These are phyloP conservation scores for Jacaranda mimosifolia DNA, from an alignment of 257 asterid species.

Conservation along the genomic window DNA sequence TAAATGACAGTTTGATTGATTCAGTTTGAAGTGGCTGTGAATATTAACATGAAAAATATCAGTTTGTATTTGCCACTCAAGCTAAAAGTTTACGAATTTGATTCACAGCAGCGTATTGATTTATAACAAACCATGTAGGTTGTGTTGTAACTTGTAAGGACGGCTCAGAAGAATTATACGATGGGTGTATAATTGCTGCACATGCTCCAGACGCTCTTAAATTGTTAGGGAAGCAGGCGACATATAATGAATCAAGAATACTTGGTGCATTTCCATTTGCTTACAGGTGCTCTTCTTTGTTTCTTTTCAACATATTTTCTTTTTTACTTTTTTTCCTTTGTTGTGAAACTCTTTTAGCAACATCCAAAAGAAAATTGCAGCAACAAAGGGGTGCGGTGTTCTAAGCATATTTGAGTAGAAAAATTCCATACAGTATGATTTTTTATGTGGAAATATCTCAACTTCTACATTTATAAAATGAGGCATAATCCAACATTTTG, in stretches of 20 bases:
- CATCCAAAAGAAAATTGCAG: background rate
- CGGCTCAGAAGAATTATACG: constrained; percentile 54
- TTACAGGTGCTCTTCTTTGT: constrained; percentile 49
- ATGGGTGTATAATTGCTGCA: constrained; percentile 68
- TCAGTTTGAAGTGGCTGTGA: background rate
- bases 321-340: background rate
- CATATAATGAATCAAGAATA: constrained; percentile 61
- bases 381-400: background rate
- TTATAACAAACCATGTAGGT: constrained; percentile 41
- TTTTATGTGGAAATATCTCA: too few species aligned
- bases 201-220: constrained; percentile 78
- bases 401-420: background rate
- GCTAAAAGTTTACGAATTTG: background rate
- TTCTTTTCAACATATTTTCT: too few species aligned
- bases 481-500: too few species aligned
- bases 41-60: too few species aligned
- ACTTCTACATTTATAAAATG: too few species aligned
- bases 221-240: constrained; percentile 64
- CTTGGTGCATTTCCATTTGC: constrained; percentile 81
- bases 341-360: too few species aligned
- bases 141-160: constrained; percentile 52
- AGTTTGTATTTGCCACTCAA: too few species aligned
- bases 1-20: background rate
- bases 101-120: background rate
- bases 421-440: background rate